Conservation (phyloP, 106 monocot genomes). For the Phalaenopsis equestris region DNA sequence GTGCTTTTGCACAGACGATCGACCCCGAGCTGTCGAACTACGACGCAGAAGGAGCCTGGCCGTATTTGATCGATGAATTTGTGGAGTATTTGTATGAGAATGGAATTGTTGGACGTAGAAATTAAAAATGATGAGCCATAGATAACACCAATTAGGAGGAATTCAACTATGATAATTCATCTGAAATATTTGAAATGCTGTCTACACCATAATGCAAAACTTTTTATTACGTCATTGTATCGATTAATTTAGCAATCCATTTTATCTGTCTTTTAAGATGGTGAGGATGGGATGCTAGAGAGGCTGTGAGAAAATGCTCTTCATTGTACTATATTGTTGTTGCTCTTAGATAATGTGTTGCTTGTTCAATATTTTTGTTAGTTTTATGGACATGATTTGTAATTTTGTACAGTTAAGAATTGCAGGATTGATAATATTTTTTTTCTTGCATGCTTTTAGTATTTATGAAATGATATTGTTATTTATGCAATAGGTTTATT, state of each 20-base stretch:
- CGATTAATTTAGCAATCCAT: not conserved
- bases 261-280: not conserved
- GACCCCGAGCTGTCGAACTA: slow-evolving; percentile 89
- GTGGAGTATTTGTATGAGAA: slow-evolving; percentile 80
- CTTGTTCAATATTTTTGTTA: too few species aligned
- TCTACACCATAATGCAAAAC: too few species aligned
- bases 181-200: not conserved
- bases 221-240: not conserved
- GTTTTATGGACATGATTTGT: too few species aligned
- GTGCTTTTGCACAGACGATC: slow-evolving; percentile 48
- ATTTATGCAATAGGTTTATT: too few species aligned
- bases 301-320: not conserved
- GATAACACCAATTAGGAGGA: not conserved
- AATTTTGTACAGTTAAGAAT: too few species aligned
- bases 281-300: not conserved
- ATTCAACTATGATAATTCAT: slow-evolving; percentile 1
- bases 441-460: too few species aligned
- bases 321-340: not conserved
- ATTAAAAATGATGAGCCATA: slow-evolving; percentile 10
- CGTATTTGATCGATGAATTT: slow-evolving; percentile 97
- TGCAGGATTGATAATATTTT: too few species aligned
- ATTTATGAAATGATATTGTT: too few species aligned
- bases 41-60: slow-evolving; percentile 97
- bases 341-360: not conserved
- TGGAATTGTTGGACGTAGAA: slow-evolving; percentile 31